phyloP scores from a whole-genome alignment of 495 filamentous ascomycete genomes.

The Glarea lozoyensis region DNA sequence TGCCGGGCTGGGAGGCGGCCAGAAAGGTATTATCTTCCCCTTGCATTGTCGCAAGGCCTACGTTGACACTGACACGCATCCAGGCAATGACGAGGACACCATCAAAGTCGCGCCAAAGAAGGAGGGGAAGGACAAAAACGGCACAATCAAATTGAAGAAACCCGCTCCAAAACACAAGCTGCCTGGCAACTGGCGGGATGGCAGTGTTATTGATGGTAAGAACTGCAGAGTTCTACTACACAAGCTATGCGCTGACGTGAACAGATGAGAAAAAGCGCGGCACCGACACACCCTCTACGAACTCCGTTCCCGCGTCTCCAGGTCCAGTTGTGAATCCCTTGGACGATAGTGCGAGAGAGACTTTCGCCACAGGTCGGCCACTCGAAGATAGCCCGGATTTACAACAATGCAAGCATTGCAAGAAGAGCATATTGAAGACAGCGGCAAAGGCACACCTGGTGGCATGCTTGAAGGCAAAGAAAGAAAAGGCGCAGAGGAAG shows the following conservation, averaged over 20 bases:
- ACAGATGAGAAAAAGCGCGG: constrained; percentile 37
- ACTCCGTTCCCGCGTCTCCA: constrained; percentile 30
- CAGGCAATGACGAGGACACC: constrained; percentile 39
- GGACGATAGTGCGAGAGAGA: constrained; percentile 56
- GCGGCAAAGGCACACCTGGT: constrained; percentile 57
- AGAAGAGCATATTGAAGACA: constrained; percentile 57
- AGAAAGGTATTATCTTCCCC: too few species aligned
- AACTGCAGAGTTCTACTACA: neutral
- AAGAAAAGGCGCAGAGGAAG: constrained; percentile 65
- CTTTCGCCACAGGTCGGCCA: constrained; percentile 66
- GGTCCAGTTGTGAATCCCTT: constrained; percentile 61
- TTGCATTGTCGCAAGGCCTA: too few species aligned
- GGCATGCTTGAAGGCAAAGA: constrained; percentile 64
- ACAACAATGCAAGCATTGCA: constrained; percentile 76
- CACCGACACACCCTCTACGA: constrained; percentile 26
- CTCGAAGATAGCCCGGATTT: constrained; percentile 59
- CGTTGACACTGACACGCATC: too few species aligned
- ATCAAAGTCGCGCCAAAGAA: constrained; percentile 56
- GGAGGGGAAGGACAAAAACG: constrained; percentile 37
- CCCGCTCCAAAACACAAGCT: constrained; percentile 45
- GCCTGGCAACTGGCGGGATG: constrained; percentile 47
- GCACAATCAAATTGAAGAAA: constrained; percentile 64
- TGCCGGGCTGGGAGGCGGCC: too few species aligned
- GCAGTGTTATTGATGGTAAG: constrained; percentile 45
- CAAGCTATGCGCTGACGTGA: neutral